Base-by-base conservation (phyloP, 1,139 yeast species). In the Sugiyamaella grinbergsii region DNA sequence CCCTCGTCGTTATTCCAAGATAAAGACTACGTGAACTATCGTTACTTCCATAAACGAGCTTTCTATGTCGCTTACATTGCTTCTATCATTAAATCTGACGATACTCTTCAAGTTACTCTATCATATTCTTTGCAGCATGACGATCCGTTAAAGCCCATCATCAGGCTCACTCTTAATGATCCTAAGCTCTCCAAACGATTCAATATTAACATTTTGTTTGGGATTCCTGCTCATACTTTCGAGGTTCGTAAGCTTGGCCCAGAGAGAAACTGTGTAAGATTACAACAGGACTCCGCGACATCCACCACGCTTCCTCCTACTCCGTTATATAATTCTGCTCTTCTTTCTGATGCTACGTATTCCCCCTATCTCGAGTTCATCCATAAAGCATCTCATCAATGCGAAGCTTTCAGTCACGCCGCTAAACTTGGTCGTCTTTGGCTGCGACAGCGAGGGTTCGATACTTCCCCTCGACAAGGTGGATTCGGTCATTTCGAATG, bases 401-500 rank as follows among this genome's bases (percentile, higher is more conserved):
- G 96, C 2, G 91, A 85, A 54, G 81, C 89, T n/a, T 93, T 89
- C 68, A 80, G 80, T 58, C 96, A 91, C 62, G 98, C 98, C 1
- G 83, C 93, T 58, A 79, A 84, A 13, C 74, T 93, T 48, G 97
- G 97, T 2, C 78, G 91, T 58, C 73, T 93, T 54, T 93, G 98
- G 98, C 75, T 93, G 39, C 78, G 80, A 49, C 98, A 93, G 70
- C 77, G 96, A 57, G 95, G 95, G 0, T 80, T 89, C 54, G 76
- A 80, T 5, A 82, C 95, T 0, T 56, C 70, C 1, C 62, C 73
- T 13, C 54, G 58, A 8, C 56, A 59, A 16, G 90, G 90, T 41
- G 98, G 98, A 0, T 91, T 93, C 67, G 98, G 98, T 13, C 88
- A 85, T 60, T 89, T 89, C 66, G 98, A 93, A 70, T 90, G 90